These are phyloP conservation scores for Aspergillus tamarii DNA, from an alignment of 2,329 filamentous ascomycete species.

Conservation along the genomic window DNA sequence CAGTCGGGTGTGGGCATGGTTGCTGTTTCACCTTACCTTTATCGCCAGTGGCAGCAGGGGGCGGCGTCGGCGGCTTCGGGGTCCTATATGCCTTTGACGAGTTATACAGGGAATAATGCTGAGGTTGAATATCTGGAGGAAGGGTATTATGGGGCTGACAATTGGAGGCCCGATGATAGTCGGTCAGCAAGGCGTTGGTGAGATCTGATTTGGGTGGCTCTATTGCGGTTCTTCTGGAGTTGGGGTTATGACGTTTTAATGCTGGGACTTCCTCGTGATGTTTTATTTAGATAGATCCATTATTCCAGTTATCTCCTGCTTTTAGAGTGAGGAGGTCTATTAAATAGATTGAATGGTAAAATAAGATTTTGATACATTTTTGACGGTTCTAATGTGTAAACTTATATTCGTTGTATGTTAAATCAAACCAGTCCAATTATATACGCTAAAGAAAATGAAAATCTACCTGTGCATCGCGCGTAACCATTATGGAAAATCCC, in stretches of 20 bases:
- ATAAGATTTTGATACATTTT: background rate
- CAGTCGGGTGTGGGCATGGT: slow-evolving; percentile 16
- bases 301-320: background rate
- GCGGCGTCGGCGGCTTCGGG: slow-evolving; percentile 14
- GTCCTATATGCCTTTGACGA: slow-evolving; percentile 14
- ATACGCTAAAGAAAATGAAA: slow-evolving; percentile 15
- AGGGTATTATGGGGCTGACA: slow-evolving; percentile 8
- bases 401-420: slow-evolving; percentile 2
- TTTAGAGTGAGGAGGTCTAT: background rate
- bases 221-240: background rate
- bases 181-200: slow-evolving; percentile 5
- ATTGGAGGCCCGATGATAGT: background rate
- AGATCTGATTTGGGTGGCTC: background rate
- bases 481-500: slow-evolving; percentile 37
- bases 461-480: background rate
- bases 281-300: slow-evolving; percentile 9
- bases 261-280: background rate
- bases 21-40: slow-evolving; percentile 23
- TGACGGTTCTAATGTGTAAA: background rate
- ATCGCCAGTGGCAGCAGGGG: slow-evolving; percentile 18
- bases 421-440: slow-evolving; percentile 1
- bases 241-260: background rate
- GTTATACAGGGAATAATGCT: slow-evolving; percentile 17
- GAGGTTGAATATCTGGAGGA: slow-evolving; percentile 11
- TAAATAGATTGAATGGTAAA: background rate